phyloP scores from a whole-genome alignment of 805 yeast genomes.

The Ascoidea tarda region DNA sequence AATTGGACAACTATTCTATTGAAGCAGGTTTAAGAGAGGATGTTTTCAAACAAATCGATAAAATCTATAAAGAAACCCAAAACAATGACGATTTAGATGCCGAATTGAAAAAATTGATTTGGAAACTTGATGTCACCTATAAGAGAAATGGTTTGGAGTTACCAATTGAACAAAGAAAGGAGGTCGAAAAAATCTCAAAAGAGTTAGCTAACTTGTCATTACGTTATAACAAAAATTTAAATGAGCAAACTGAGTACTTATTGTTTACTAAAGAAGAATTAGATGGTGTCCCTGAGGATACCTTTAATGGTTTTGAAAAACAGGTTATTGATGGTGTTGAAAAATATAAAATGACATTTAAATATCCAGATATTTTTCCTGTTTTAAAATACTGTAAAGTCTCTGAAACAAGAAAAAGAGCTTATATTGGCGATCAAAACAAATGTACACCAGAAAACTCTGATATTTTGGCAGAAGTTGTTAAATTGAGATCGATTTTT shows the following conservation, averaged over 20 bases:
- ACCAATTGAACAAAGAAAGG: conserved; percentile 35
- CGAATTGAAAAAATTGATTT: conserved; percentile 43
- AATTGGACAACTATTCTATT: conserved; percentile 40
- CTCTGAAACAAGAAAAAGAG: conserved; percentile 50
- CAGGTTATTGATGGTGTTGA: conserved; percentile 25
- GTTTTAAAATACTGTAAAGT: conserved; percentile 58
- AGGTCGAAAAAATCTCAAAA: conserved; percentile 44
- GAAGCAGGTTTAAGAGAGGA: conserved; percentile 57
- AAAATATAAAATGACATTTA: conserved; percentile 53
- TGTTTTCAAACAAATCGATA: conserved; percentile 43
- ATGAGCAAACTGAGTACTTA: conserved; percentile 53
- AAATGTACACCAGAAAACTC: conserved; percentile 53
- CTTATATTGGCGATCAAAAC: conserved; percentile 54
- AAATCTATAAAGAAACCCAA: conserved; percentile 25
- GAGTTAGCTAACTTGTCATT: conserved; percentile 42
- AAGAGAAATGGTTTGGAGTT: conserved; percentile 59
- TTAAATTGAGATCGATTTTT: conserved; percentile 44
- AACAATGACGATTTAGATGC: conserved; percentile 21
- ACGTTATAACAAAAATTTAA: conserved; percentile 48
- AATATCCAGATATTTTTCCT: conserved; percentile 70
- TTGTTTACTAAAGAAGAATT: conserved; percentile 51
- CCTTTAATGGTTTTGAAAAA: conserved; percentile 33
- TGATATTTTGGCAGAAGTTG: conserved; percentile 41
- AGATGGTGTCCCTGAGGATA: conserved; percentile 59
- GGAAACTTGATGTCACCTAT: conserved; percentile 40